Evolutionary conservation across 495 filamentous ascomycete genomes (phyloP), one percentile per base, ranked within the genome.

Genomic region (Tirmania nivea): DNA sequence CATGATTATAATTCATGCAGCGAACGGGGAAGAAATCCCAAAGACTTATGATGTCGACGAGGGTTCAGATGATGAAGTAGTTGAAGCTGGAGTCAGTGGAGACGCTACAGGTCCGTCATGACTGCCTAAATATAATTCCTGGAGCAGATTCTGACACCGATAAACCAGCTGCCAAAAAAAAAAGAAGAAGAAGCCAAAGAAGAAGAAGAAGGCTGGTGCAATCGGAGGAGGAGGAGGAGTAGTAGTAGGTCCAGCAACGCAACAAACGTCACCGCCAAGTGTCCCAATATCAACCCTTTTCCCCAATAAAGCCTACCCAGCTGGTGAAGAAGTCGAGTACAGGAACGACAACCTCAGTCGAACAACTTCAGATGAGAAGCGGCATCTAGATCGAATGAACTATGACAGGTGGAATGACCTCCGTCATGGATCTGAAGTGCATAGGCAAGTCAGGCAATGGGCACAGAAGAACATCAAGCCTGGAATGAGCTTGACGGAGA

Each of bases 401-500:
- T 81, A 76, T 62, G 83, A 89, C 52, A 93, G 88, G 69, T 67
- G 93, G 52, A 75, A 73, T 36, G 86, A 94, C 61, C 93, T 92
- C 63, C 82, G 87, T 58, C 77, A 93, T 52, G 87, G 77, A 53
- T 83, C 86, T 35, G 87, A 94, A 68, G 76, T 83, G 10, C 87
- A 94, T 62, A 81, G 87, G 50, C 86, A 94, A 68, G 82, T 86
- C 53, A 83, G 87, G 59, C 78, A 83, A 61, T 86, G 80, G 73
- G 85, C 79, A 10, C 80, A 84, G 69, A 78, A 80, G 66, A 78
- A 73, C 59, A 81, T 86, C 66, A 83, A 84, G 69, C 87, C 87
- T 3, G 87, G 87, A 51, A 74, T 83, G 70, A 77, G 76, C 19
- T 69, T 94, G 66, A 85, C 75, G 14, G 78, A 86, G 58, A 84